Percentiles rank a stretch among this genome's conserved stretches.
phyloP scores from a whole-genome alignment of 345 rosid species.

The Noccaea bulbosa region DNA sequence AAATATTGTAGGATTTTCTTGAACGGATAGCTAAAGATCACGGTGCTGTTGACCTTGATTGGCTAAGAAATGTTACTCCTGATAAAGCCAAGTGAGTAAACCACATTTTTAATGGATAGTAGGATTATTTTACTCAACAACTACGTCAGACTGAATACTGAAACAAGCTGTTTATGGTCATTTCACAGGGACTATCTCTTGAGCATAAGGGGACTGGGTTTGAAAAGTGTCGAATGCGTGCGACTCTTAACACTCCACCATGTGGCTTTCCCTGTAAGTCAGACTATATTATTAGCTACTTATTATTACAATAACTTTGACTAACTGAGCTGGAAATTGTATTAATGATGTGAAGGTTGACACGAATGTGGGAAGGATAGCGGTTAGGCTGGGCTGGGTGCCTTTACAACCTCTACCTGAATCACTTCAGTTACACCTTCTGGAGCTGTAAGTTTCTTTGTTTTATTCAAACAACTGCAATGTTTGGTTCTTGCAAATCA shows the following conservation, averaged over 20 bases:
- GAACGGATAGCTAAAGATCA: slow-evolving; percentile 71
- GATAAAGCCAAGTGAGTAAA: slow-evolving; percentile 76
- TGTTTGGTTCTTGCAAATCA: slow-evolving; percentile 22
- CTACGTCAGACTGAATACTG: not conserved
- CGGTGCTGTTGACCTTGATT: slow-evolving; percentile 80
- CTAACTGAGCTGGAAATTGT: slow-evolving; percentile 25
- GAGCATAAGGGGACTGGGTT: slow-evolving; percentile 80
- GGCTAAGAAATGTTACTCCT: slow-evolving; percentile 80
- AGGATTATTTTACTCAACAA: slow-evolving; percentile 20
- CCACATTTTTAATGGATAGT: slow-evolving; percentile 20
- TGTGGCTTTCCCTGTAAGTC: slow-evolving; percentile 90
- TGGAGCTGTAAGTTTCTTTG: slow-evolving; percentile 72
- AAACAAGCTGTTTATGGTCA: slow-evolving; percentile 31
- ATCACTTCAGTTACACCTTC: slow-evolving; percentile 85
- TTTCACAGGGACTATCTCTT: slow-evolving; percentile 79
- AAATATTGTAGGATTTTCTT: slow-evolving; percentile 75
- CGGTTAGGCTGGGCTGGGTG: slow-evolving; percentile 97
- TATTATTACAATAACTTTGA: slow-evolving; percentile 13
- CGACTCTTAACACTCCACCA: slow-evolving; percentile 90
- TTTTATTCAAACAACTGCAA: slow-evolving; percentile 22
- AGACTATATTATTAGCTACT: slow-evolving; percentile 25
- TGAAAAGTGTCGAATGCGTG: slow-evolving; percentile 97
- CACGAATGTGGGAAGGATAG: slow-evolving; percentile 95
- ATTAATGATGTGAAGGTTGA: slow-evolving; percentile 68
- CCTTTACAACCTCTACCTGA: slow-evolving; percentile 94